Evolutionary conservation across 306 rosid species (phyloP), one percentile per base, ranked within the genome.

Genomic region (Gynostemma pentaphyllum): DNA sequence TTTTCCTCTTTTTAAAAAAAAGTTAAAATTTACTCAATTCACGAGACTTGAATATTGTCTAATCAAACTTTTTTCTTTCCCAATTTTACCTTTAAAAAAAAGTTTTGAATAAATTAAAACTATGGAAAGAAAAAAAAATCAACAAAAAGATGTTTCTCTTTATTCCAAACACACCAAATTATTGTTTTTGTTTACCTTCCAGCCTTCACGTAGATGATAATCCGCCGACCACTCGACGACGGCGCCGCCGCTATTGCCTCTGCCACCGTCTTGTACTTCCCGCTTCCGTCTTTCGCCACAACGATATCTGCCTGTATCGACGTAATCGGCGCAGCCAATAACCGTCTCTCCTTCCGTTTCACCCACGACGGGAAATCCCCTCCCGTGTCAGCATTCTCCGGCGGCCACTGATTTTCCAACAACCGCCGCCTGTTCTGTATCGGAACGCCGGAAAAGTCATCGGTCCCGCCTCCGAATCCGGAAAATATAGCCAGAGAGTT

Each of bases 161-260:
- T 44, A 10, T 44, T 4, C 18, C 14, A 44, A n/a, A n/a, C n/a
- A n/a, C n/a, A n/a, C n/a, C n/a, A n/a, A n/a, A n/a, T n/a, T n/a
- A n/a, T n/a, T n/a, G n/a, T n/a, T n/a, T n/a, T n/a, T n/a, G n/a
- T n/a, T 80, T 83, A 91, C 98, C 91, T 91, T 88, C 98, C 98
- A 64, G 90, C 92, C 75, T 23, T 88, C 45, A 91, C 68, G 83
- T 88, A 81, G 66, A 91, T 82, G 22, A 88, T 37, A 19, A 72
- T 66, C 13, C 98, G 89, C 1, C 75, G 83, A 14, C 8, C 28
- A 45, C 89, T 62, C 2, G 76, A 51, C 44, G 86, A 87, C 0
- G 98, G 96, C 12, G 77, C 89, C 27, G 75, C 78, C 66, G 79
- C 86, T 7, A 91, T 80, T 9, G 98, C 98, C 74, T 83, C 96